Conservation (phyloP, 306 rosid species). For the Prosopis cineraria region DNA sequence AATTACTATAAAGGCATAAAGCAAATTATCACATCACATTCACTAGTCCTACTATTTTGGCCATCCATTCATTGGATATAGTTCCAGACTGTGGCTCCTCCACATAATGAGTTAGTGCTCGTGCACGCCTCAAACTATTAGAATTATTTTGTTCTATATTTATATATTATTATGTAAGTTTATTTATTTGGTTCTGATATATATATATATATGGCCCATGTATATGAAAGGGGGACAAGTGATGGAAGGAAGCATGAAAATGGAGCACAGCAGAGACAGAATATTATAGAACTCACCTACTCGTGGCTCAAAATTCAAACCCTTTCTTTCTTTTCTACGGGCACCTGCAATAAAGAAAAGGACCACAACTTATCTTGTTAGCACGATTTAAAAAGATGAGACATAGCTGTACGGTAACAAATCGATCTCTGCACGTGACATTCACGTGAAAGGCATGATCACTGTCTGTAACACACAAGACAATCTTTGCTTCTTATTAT, state of each 20-base stretch:
- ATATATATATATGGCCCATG: slow-evolving; percentile 31
- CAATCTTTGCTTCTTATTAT: slow-evolving; percentile 35
- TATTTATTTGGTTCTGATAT: neutral
- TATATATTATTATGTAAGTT: neutral
- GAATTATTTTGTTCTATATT: neutral
- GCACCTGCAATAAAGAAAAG: neutral
- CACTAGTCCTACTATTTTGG: neutral
- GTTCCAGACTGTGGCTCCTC: neutral
- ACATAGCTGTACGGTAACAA: slow-evolving; percentile 29
- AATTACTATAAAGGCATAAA: neutral
- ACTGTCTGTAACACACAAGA: slow-evolving; percentile 46
- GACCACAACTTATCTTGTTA: neutral
- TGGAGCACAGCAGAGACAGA: slow-evolving; percentile 21
- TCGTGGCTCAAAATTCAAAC: slow-evolving; percentile 30
- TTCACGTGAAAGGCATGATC: slow-evolving; percentile 43
- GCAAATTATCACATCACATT: neutral
- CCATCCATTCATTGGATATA: neutral
- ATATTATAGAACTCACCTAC: slow-evolving; percentile 15
- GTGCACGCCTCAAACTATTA: neutral
- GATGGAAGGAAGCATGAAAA: slow-evolving; percentile 25
- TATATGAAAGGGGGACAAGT: slow-evolving; percentile 30
- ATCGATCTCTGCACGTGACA: slow-evolving; percentile 49
- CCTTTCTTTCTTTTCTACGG: neutral
- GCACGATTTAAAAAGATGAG: slow-evolving; percentile 1
- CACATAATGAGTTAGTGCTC: neutral